Evolutionary conservation across 2,329 filamentous ascomycete genomes (phyloP).

Genomic region (Diaporthe helianthi): DNA sequence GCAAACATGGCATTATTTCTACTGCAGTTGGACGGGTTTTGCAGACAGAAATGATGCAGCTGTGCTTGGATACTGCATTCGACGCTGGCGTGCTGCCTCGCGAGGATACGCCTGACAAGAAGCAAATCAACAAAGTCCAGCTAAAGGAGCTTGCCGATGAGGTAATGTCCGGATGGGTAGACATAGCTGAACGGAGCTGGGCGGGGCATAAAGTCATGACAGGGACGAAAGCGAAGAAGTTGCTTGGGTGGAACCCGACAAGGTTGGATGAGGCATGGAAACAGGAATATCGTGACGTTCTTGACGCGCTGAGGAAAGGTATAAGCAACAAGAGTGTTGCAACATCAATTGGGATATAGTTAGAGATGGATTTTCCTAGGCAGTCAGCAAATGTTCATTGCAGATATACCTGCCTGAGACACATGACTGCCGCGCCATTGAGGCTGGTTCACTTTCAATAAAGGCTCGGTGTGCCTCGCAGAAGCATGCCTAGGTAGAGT

Average conservation of each 20-base stretch:
- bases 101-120: background rate
- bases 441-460: too few relatives aligned
- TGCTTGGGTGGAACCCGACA: background rate
- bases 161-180: background rate
- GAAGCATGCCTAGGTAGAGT: too few relatives aligned
- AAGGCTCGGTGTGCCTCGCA: too few relatives aligned
- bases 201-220: background rate
- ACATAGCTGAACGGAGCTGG: background rate
- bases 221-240: background rate
- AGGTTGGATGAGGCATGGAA: background rate
- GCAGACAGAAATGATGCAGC: background rate
- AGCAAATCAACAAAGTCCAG: background rate
- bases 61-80: background rate
- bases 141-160: background rate
- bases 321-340: background rate
- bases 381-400: too few relatives aligned
- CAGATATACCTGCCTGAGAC: too few relatives aligned
- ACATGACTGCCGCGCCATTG: too few relatives aligned
- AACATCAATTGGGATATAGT: background rate
- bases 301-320: background rate
- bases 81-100: background rate
- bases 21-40: background rate
- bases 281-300: background rate
- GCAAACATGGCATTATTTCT: background rate
- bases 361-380: background rate